phyloP scores from a whole-genome alignment of 305 asterid species.

The Fraxinus xanthoxyloides region DNA sequence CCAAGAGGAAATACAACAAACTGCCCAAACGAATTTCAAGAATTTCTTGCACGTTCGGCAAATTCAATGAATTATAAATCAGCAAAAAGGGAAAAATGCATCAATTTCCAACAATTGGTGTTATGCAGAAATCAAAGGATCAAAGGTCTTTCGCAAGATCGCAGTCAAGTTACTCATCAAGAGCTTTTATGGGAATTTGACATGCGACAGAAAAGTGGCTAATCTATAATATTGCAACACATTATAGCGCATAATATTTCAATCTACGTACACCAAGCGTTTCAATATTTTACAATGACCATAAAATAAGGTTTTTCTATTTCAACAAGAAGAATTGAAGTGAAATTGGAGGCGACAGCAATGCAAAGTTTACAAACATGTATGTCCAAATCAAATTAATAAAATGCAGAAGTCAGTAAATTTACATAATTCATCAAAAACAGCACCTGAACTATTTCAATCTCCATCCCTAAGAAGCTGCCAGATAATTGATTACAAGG shows the following conservation, averaged over 20 bases:
- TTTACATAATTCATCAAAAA: neutral
- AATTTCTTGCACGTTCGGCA: neutral
- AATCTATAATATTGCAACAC: neutral
- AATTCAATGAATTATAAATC: neutral
- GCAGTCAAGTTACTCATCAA: neutral
- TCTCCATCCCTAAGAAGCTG: neutral
- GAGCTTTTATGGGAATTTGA: neutral
- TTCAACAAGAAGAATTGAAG: neutral
- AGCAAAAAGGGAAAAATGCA: neutral
- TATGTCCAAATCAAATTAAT: neutral
- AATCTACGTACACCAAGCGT: neutral
- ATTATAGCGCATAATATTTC: neutral
- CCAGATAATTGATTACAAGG: neutral
- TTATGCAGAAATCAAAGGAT: neutral
- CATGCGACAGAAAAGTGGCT: neutral
- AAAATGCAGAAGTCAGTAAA: neutral
- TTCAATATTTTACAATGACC: neutral
- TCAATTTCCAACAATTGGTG: neutral
- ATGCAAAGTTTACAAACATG: neutral
- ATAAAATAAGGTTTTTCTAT: neutral
- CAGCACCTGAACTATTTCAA: neutral
- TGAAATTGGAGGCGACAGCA: neutral
- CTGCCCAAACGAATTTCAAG: neutral
- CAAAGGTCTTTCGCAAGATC: neutral
- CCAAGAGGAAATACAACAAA: neutral